A percentile compares a stretch with the other conserved stretches of the same genome.
phyloP scores from a whole-genome alignment of 768 basidiomycete species.

The Agaricus blazei region DNA sequence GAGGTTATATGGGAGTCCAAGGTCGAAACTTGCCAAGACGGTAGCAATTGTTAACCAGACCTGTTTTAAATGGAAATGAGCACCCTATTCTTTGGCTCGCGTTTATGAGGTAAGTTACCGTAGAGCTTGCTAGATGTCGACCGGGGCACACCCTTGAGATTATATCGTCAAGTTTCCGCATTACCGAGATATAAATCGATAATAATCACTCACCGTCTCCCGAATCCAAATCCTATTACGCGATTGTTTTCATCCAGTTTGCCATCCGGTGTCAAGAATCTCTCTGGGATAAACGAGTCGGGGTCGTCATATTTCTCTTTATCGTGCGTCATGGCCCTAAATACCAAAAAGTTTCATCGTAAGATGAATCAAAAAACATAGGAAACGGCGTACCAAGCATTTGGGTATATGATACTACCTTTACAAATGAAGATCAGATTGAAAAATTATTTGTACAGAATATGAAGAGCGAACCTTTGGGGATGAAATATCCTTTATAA shows the following conservation, averaged over 20 bases:
- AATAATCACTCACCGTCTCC: conserved; percentile 14
- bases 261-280: conserved; percentile 19
- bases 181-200: not conserved
- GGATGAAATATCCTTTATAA: conserved; percentile 21
- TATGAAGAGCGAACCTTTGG: conserved; percentile 6
- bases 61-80: not conserved
- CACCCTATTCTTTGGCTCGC: not conserved
- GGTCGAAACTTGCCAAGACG: conserved; percentile 23
- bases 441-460: not conserved
- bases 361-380: not conserved
- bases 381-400: not conserved
- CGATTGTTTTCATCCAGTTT: conserved; percentile 13
- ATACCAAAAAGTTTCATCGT: not conserved
- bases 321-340: conserved; percentile 28
- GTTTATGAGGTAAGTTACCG: not conserved
- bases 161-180: not conserved
- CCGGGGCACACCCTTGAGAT: conserved; percentile 5
- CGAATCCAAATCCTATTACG: conserved; percentile 17
- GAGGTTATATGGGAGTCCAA: conserved; percentile 19
- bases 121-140: conserved; percentile 4
- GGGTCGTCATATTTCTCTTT: conserved; percentile 24
- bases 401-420: conserved; percentile 5
- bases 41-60: conserved; percentile 24
- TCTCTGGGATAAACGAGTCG: conserved; percentile 27
- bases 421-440: not conserved